Evolutionary conservation across 805 yeast genomes (phyloP), one percentile per base, ranked within the genome.

Genomic region (Middelhovenomyces tepae): DNA sequence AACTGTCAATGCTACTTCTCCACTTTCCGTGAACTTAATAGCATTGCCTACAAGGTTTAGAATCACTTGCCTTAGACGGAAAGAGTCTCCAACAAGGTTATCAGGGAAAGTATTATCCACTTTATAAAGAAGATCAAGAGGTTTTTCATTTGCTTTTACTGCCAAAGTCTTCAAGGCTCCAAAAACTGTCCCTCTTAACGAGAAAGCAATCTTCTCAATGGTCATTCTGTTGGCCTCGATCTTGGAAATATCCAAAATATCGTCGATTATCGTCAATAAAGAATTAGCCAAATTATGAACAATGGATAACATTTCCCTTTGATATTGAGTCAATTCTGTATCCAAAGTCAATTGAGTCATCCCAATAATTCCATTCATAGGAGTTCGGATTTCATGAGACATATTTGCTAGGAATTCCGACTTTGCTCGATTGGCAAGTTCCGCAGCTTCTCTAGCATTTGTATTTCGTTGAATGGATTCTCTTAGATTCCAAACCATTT

Each of bases 171-270:
- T 84, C 53, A 84, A 67, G 0, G 94, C 94, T 22, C 93, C 94
- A 53, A 84, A 84, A 2, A 83, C 87, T 0, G 94, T 84, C 3
- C 89, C 87, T 50, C 95, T 67, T 28, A 84, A 63, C 9, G 89
- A 78, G 52, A 84, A 84, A 41, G 86, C 93, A 40, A 83, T 84
- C 51, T 81, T 82, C 52, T 84, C 95, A 35, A 84, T 84, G 0
- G 94, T 84, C 94, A 84, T 85, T 57, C 94, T 68, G 57, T 84
- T 84, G 18, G 94, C 94, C 57, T 84, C 95, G 59, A 84, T 84
- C 70, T 84, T 84, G 36, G 94, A 84, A 51, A 84, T 84, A 73
- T 84, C 95, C 46, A 84, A 67, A 47, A 84, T 84, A 55, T 84
- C 95, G 53, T 84, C 95, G 46, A 84, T 84, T 44, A 84, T 84